Conservation (phyloP, 495 filamentous ascomycete species). For the Monascus purpureus region DNA sequence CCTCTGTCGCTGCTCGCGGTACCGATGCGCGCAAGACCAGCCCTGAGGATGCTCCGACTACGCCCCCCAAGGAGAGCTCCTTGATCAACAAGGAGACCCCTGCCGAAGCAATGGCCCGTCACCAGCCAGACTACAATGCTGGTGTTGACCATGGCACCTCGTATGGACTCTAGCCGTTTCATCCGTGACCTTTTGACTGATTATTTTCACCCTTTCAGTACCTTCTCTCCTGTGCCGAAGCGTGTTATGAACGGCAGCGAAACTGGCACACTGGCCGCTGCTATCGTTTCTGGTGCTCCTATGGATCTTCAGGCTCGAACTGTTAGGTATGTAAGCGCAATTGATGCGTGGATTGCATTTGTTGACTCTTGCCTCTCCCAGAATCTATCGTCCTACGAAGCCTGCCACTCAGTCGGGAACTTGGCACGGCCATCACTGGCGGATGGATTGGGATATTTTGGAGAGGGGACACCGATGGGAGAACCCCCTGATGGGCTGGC, state of each 20-base stretch:
- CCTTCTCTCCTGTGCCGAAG: conserved; percentile 81
- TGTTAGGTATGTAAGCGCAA: conserved; percentile 54
- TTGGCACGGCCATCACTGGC: conserved; percentile 74
- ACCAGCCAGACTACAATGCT: conserved; percentile 68
- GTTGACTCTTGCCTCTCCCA: conserved; percentile 24
- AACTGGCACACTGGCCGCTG: conserved; percentile 61
- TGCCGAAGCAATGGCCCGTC: conserved; percentile 38
- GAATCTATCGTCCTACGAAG: conserved; percentile 83
- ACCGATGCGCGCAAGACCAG: conserved; percentile 22
- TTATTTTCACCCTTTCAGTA: conserved; percentile 29
- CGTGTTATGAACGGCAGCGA: conserved; percentile 83
- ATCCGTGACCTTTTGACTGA: conserved; percentile 8
- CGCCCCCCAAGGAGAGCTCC: conserved; percentile 21
- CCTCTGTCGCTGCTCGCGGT: conserved; percentile 11
- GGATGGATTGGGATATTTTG: conserved; percentile 96
- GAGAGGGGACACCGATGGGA: conserved; percentile 89
- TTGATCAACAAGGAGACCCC: conserved; percentile 41
- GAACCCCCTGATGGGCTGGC: conserved; percentile 97
- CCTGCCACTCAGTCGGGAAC: conserved; percentile 86
- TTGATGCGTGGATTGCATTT: neutral
- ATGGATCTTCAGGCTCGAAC: conserved; percentile 85
- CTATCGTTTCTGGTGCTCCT: conserved; percentile 82
- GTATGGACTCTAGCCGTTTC: conserved; percentile 32
- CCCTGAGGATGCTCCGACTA: conserved; percentile 27
- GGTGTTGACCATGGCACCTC: conserved; percentile 69